Base-by-base conservation (phyloP, 495 filamentous ascomycete species). In the Tuber aestivum region DNA sequence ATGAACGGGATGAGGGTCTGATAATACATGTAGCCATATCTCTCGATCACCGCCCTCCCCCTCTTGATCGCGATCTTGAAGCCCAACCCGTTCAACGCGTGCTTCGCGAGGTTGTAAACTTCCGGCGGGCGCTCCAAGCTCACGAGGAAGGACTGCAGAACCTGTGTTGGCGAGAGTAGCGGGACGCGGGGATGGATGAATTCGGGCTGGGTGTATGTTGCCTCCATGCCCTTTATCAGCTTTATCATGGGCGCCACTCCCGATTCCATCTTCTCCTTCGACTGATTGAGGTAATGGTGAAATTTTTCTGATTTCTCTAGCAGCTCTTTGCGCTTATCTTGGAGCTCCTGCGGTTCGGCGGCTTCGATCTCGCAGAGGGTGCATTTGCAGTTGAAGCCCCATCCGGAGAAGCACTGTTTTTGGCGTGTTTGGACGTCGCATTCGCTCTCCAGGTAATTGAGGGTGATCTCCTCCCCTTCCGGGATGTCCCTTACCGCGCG, bases 401-500 rank as follows among this genome's bases (percentile, higher is more conserved):
- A 78, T 12, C 0, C 38, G n/a, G 37, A 38, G 37, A 12, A 37
- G 14, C 71, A 50, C 1, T 8, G 4, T 37, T 70, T n/a, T n/a
- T 38, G 75, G 14, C 77, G 70, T 16, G 37, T 14, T 23, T 40
- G 38, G 23, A 78, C 42, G 4, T 61, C 37, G 27, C n/a, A 65
- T 35, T 16, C 2, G 16, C 8, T 41, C 23, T n/a, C 20, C 18
- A 14, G 4, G 70, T 77, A 78, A n/a, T 32, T 32, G 2, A 40
- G 10, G 5, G 77, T 78, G n/a, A 78, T 73, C 8, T 73, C 70
- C 21, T 73, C 70, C 12, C 71, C 75, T 42, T 78, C 37, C n/a
- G 76, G 70, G 45, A 78, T 73, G 3, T 77, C 70, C 9, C 23
- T 73, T 20, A 45, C 44, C 18, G 77, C 75, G 6, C 75, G 61